Conservation (phyloP, 768 basidiomycete species). For the Porpolomopsis calyptriformis region DNA sequence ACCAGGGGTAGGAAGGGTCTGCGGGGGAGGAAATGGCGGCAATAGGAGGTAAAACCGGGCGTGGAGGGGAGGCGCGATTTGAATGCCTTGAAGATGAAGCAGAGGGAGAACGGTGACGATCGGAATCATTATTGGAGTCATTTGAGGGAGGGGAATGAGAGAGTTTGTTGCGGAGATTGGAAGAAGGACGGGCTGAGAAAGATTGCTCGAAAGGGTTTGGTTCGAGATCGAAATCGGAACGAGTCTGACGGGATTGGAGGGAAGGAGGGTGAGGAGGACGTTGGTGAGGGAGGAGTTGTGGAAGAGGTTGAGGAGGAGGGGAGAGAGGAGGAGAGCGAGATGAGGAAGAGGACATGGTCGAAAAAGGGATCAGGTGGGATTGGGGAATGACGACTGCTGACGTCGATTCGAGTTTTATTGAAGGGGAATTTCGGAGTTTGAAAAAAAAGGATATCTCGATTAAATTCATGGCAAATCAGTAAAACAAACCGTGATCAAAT, state of each 20-base stretch:
- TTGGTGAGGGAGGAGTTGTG: background rate
- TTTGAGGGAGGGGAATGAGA: slow-evolving; percentile 21
- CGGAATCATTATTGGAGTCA: slow-evolving; percentile 23
- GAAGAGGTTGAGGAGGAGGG: slow-evolving; percentile 2
- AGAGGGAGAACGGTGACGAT: slow-evolving; percentile 19
- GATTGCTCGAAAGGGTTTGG: slow-evolving; percentile 95
- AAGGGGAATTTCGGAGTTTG: slow-evolving; percentile 1
- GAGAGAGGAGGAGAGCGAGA: background rate
- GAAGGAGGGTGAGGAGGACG: slow-evolving; percentile 6
- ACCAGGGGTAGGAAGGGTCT: slow-evolving; percentile 59
- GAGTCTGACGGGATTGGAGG: slow-evolving; percentile 33
- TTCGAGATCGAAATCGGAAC: slow-evolving; percentile 66
- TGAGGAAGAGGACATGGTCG: background rate
- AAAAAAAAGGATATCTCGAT: background rate
- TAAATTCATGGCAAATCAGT: background rate
- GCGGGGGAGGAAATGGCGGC: slow-evolving; percentile 67
- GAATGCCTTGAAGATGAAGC: slow-evolving; percentile 19
- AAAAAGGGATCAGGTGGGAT: background rate
- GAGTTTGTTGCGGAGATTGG: slow-evolving; percentile 36
- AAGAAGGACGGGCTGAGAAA: slow-evolving; percentile 50
- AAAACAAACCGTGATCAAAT: background rate
- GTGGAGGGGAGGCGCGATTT: slow-evolving; percentile 35
- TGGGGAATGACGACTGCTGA: slow-evolving; percentile 38
- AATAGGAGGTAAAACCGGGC: slow-evolving; percentile 74
- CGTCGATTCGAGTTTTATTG: slow-evolving; percentile 37